phyloP scores from a whole-genome alignment of 495 filamentous ascomycete species.

The Cairneyella variabilis region DNA sequence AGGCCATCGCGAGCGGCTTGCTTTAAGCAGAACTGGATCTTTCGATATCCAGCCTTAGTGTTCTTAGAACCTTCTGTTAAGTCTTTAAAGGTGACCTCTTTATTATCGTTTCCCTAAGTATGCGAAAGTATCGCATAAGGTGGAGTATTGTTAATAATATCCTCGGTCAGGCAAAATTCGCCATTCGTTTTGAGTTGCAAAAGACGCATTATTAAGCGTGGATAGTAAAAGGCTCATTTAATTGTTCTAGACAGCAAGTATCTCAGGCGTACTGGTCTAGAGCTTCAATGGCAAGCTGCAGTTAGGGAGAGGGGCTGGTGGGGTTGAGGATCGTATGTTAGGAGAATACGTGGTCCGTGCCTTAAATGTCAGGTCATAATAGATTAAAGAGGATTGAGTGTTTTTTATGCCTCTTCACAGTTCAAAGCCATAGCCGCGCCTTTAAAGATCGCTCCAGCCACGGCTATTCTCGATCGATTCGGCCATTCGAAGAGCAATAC shows the following conservation, averaged over 20 bases:
- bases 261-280: neutral
- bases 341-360: too few relatives aligned
- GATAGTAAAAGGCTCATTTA: too few relatives aligned
- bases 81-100: too few relatives aligned
- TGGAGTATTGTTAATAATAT: too few relatives aligned
- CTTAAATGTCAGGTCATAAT: neutral
- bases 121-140: neutral
- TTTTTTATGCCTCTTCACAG: neutral
- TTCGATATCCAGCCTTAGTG: too few relatives aligned
- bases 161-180: neutral
- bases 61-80: neutral
- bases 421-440: constrained; percentile 1
- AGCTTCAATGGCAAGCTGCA: neutral
- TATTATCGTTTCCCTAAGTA: neutral
- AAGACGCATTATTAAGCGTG: neutral
- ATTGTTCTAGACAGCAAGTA: too few relatives aligned
- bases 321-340: too few relatives aligned
- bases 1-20: neutral
- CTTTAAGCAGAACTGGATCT: too few relatives aligned
- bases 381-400: neutral
- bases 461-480: constrained; percentile 12
- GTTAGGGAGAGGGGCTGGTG: neutral
- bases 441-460: constrained; percentile 11
- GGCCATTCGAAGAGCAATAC: constrained; percentile 1
- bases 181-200: neutral